phyloP scores from a whole-genome alignment of 2,329 filamentous ascomycete genomes.

The Rutstroemia sp. region DNA sequence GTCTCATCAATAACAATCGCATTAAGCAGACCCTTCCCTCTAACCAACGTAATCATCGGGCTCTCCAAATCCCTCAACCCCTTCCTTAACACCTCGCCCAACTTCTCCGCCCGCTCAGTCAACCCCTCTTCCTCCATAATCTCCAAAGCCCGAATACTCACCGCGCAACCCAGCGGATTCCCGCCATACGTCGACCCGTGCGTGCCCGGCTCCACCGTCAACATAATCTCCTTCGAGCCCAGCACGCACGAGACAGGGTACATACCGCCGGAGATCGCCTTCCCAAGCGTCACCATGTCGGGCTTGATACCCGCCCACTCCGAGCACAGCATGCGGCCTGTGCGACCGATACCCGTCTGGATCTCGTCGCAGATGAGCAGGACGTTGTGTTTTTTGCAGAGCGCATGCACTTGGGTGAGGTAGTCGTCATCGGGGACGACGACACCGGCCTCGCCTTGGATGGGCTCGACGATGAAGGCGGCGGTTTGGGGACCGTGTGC shows the following conservation, averaged over 20 bases:
- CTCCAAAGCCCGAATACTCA: constrained; percentile 91
- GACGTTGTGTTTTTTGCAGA: constrained; percentile 93
- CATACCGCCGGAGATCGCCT: constrained; percentile 97
- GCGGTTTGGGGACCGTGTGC: constrained; percentile 78
- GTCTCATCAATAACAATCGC: constrained; percentile 92
- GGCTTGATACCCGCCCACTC: constrained; percentile 95
- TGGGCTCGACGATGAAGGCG: constrained; percentile 91
- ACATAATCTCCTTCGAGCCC: constrained; percentile 83
- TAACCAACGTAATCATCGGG: constrained; percentile 72
- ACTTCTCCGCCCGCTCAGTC: constrained; percentile 69
- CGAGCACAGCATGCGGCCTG: constrained; percentile 86
- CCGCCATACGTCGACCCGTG: constrained; percentile 98
- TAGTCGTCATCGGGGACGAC: constrained; percentile 91
- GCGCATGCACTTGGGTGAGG: constrained; percentile 66
- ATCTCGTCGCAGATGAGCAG: constrained; percentile 98
- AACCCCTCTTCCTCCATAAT: constrained; percentile 88
- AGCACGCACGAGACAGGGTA: constrained; percentile 97
- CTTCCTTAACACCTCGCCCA: constrained; percentile 78
- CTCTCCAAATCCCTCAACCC: constrained; percentile 68
- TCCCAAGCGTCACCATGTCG: constrained; percentile 89
- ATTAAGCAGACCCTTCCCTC: constrained; percentile 91
- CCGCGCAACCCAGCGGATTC: constrained; percentile 90
- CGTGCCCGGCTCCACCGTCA: constrained; percentile 91
- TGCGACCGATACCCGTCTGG: constrained; percentile 93
- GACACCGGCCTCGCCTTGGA: constrained; percentile 95